Evolutionary conservation across 202 grass and related monocot genomes (phyloP).

Genomic region (Panicum virgatum): DNA sequence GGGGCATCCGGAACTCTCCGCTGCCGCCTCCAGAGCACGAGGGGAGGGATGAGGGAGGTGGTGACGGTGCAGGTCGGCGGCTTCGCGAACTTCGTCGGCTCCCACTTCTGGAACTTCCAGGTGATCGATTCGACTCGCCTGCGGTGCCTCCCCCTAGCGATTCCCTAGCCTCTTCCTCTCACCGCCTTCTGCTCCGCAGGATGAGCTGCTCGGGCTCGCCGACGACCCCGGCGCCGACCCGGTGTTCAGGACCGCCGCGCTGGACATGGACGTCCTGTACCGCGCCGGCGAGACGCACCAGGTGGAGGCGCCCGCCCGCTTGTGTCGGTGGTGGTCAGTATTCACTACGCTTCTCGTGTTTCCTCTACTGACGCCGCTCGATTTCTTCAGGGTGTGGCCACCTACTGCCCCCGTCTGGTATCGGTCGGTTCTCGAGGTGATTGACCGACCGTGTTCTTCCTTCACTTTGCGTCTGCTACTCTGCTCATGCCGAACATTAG

Average conservation of each 20-base stretch:
- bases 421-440: slow-evolving; percentile 81
- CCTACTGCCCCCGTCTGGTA: slow-evolving; percentile 81
- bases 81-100: slow-evolving; percentile 74
- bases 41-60: slow-evolving; percentile 49
- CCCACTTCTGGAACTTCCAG: slow-evolving; percentile 89
- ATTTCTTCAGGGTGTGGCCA: slow-evolving; percentile 64
- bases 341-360: background rate
- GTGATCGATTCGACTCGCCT: background rate
- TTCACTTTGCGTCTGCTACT: background rate
- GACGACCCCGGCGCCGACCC: slow-evolving; percentile 58
- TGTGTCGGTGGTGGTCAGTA: background rate
- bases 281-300: slow-evolving; percentile 77
- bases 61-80: slow-evolving; percentile 90
- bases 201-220: slow-evolving; percentile 89
- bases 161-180: background rate
- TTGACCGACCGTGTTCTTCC: background rate
- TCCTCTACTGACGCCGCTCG: background rate
- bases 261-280: slow-evolving; percentile 85
- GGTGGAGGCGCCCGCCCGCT: slow-evolving; percentile 33
- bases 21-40: background rate
- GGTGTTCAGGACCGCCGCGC: slow-evolving; percentile 48
- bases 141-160: background rate
- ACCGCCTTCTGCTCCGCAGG: slow-evolving; percentile 40
- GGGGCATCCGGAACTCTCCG: no score
- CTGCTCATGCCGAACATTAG: background rate